Evolutionary conservation across 2,329 filamentous ascomycete species (phyloP).

Genomic region (Colletotrichum scovillei): DNA sequence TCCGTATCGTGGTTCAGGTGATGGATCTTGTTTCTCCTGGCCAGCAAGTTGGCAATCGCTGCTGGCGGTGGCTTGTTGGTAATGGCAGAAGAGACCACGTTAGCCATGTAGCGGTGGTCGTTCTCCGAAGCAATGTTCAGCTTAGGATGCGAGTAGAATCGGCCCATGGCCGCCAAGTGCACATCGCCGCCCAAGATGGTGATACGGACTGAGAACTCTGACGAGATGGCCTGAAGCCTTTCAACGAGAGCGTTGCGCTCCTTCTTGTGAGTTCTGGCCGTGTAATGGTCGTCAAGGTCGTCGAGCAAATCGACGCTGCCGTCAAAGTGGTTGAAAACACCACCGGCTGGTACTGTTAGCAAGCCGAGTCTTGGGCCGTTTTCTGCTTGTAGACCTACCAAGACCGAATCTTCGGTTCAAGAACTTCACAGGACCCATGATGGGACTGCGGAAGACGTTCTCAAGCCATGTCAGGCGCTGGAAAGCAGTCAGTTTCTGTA

Average conservation of each 20-base stretch:
- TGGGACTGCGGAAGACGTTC: constrained; percentile 86
- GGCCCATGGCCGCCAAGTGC: constrained; percentile 89
- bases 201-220: constrained; percentile 87
- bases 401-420: constrained; percentile 91
- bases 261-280: constrained; percentile 88
- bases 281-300: constrained; percentile 96
- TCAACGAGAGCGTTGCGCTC: constrained; percentile 85
- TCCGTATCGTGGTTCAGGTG: constrained; percentile 80
- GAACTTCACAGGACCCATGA: constrained; percentile 90
- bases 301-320: constrained; percentile 93
- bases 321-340: constrained; percentile 93
- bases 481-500: constrained; percentile 25
- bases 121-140: constrained; percentile 80
- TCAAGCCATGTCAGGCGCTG: constrained; percentile 94
- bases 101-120: constrained; percentile 95
- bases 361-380: not conserved
- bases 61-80: constrained; percentile 93
- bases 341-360: constrained; percentile 65
- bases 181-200: constrained; percentile 96
- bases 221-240: constrained; percentile 84
- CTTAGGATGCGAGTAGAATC: constrained; percentile 92
- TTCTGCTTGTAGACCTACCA: constrained; percentile 47
- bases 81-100: constrained; percentile 93
- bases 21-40: constrained; percentile 86
- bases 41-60: constrained; percentile 89